These are phyloP conservation scores for Camellia japonica DNA, from an alignment of 148 eudicot genomes.

Conservation along the genomic window DNA sequence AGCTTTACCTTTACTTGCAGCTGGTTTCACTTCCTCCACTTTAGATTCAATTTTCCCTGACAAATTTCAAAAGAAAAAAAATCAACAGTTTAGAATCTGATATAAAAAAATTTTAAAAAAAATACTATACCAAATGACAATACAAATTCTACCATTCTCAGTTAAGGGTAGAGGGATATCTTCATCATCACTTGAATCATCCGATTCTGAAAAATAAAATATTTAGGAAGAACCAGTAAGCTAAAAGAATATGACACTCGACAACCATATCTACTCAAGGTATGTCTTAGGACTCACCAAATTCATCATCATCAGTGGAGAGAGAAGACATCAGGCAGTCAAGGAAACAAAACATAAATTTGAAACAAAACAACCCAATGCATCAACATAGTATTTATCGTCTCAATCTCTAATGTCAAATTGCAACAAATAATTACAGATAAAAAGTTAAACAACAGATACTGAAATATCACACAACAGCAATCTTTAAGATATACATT, in stretches of 20 bases:
- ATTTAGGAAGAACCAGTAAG: background rate
- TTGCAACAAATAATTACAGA: background rate
- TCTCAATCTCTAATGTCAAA: background rate
- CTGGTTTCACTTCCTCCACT: constrained; percentile 14
- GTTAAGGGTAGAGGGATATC: constrained; percentile 11
- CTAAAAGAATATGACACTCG: constrained; percentile 1
- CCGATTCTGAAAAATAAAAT: constrained; percentile 18
- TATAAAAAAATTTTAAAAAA: background rate
- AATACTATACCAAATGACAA: background rate
- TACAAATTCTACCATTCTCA: constrained; percentile 34
- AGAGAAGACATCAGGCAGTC: constrained; percentile 25
- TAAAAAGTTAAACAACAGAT: background rate
- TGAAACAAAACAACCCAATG: background rate
- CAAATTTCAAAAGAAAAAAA: background rate
- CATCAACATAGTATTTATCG: background rate
- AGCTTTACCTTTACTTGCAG: constrained; percentile 22
- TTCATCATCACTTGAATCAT: constrained; percentile 32
- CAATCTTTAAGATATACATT: no score
- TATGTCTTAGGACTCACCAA: constrained; percentile 28
- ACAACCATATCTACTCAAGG: background rate
- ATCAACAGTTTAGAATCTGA: background rate
- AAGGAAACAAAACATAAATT: constrained; percentile 30
- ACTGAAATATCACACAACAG: background rate
- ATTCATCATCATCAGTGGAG: constrained; percentile 20
- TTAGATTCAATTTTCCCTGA: constrained; percentile 25